phyloP scores from a whole-genome alignment of 1,139 yeast genomes.

The Yamadazyma pseudoaaseri region DNA sequence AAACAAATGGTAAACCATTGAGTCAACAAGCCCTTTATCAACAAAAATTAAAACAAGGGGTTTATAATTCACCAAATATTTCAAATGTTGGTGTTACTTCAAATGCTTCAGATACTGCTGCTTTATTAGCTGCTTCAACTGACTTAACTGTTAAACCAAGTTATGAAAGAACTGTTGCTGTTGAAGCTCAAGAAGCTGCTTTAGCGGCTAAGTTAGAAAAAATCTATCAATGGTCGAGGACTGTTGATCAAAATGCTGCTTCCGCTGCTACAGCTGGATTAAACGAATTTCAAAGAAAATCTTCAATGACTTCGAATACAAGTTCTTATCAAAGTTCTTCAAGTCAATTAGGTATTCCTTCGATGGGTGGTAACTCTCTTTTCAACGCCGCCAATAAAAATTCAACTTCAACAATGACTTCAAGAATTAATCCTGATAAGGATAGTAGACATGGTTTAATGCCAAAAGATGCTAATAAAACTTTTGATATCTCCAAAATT shows the following conservation, averaged over 20 bases:
- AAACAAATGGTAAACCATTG: constrained; percentile 65
- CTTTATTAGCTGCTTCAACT: constrained; percentile 66
- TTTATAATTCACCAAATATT: constrained; percentile 67
- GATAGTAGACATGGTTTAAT: constrained; percentile 46
- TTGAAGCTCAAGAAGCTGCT: constrained; percentile 68
- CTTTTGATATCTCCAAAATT: constrained; percentile 42
- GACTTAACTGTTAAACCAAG: constrained; percentile 61
- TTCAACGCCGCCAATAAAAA: constrained; percentile 42
- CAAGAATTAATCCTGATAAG: constrained; percentile 48
- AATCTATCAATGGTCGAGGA: constrained; percentile 46
- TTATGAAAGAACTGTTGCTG: constrained; percentile 62
- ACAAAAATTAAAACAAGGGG: constrained; percentile 74
- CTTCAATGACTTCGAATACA: constrained; percentile 1
- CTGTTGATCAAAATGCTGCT: constrained; percentile 45
- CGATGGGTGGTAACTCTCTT: constrained; percentile 33
- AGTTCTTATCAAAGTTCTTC: constrained; percentile 17
- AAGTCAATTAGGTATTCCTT: constrained; percentile 35
- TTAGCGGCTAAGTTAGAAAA: constrained; percentile 49
- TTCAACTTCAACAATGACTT: constrained; percentile 45
- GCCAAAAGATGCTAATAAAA: constrained; percentile 26
- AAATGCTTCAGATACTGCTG: constrained; percentile 74
- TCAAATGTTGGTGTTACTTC: constrained; percentile 70
- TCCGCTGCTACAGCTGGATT: constrained; percentile 35
- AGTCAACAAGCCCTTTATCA: constrained; percentile 75
- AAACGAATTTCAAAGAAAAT: constrained; percentile 19